Conservation (phyloP, 192 early-diverging fungal species). For the Coemansia sp. region DNA sequence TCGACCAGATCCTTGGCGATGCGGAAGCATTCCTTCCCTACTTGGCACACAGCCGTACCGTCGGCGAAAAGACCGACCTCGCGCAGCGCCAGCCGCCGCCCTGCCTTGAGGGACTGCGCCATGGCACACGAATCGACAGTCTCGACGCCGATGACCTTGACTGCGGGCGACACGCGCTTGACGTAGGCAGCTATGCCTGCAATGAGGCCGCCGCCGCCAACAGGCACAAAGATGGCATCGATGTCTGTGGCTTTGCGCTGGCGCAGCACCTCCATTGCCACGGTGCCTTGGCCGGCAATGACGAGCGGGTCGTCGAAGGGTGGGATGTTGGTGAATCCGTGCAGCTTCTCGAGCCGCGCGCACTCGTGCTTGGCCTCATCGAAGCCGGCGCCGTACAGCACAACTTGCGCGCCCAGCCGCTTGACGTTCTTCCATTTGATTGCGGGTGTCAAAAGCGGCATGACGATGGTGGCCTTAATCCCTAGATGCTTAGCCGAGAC, state of each 20-base stretch:
- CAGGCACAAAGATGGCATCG: constrained; percentile 87
- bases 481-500: constrained; percentile 88
- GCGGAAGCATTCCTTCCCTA: constrained; percentile 87
- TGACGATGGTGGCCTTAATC: constrained; percentile 95
- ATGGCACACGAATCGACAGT: constrained; percentile 89
- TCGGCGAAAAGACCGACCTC: constrained; percentile 97
- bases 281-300: constrained; percentile 99
- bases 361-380: constrained; percentile 92
- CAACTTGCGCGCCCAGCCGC: constrained; percentile 85
- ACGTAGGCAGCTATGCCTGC: constrained; percentile 91
- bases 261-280: constrained; percentile 82
- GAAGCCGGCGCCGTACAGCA: constrained; percentile 90
- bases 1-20: constrained; percentile 79
- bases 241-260: constrained; percentile 62
- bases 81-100: constrained; percentile 64
- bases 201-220: constrained; percentile 94
- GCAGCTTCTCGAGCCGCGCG: constrained; percentile 63
- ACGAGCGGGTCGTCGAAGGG: constrained; percentile 98
- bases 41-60: constrained; percentile 91
- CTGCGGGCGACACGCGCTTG: constrained; percentile 83
- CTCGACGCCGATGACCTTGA: constrained; percentile 92
- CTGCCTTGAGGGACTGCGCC: constrained; percentile 70
- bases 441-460: constrained; percentile 77
- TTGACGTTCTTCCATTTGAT: constrained; percentile 93
- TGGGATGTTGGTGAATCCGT: constrained; percentile 87